Conservation (phyloP, 2,329 filamentous ascomycete species). For the Anthostomella pinea region DNA sequence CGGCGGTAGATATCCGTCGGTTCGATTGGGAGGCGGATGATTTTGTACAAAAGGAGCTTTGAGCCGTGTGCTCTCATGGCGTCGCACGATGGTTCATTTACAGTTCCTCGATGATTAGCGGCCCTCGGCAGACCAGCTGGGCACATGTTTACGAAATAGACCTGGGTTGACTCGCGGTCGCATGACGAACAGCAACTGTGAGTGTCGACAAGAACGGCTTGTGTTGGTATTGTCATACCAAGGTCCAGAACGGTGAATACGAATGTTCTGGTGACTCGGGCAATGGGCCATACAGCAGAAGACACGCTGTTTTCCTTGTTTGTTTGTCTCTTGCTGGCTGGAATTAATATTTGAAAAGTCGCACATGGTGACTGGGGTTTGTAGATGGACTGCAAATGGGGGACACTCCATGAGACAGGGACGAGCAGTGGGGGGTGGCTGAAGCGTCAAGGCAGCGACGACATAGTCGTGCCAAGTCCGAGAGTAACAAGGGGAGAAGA, state of each 20-base stretch:
- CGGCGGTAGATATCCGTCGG: background rate
- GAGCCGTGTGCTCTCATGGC: slow-evolving; percentile 1
- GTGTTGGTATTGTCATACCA: no score
- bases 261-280: no score
- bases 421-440: no score
- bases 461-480: no score
- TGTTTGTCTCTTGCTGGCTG: slow-evolving; percentile 21
- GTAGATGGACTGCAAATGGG: slow-evolving; percentile 4
- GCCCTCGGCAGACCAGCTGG: slow-evolving; percentile 5
- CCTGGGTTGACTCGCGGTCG: slow-evolving; percentile 10
- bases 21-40: background rate
- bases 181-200: no score
- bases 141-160: slow-evolving; percentile 15
- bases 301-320: slow-evolving; percentile 16
- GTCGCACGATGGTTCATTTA: slow-evolving; percentile 9
- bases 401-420: no score
- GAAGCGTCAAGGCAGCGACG: background rate
- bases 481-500: no score
- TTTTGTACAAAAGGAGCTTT: background rate
- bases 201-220: no score
- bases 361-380: slow-evolving; percentile 7
- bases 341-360: slow-evolving; percentile 25
- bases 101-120: slow-evolving; percentile 7
- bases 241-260: no score
- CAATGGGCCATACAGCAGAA: no score